These are phyloP conservation scores for Aureobasidium namibiae DNA, from an alignment of 2,329 filamentous ascomycete species.

Conservation along the genomic window DNA sequence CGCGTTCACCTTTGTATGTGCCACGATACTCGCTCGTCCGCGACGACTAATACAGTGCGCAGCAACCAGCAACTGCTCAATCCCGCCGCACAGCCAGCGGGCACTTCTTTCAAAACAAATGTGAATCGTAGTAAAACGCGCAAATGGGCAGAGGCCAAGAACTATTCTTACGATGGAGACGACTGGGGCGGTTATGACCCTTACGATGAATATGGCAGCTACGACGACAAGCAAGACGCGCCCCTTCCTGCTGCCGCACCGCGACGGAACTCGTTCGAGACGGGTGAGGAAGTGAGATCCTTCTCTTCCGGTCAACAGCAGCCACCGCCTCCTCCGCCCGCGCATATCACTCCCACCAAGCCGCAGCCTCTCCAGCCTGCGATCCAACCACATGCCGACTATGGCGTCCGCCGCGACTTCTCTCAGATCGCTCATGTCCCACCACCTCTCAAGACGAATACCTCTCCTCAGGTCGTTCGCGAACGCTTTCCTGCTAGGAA, in stretches of 20 bases:
- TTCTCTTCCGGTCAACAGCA: slow-evolving; percentile 27
- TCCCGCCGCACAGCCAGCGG: slow-evolving; percentile 27
- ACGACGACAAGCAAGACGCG: slow-evolving; percentile 36
- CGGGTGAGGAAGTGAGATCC: slow-evolving; percentile 44
- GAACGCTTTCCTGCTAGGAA: slow-evolving; percentile 40
- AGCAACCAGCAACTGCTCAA: slow-evolving; percentile 25
- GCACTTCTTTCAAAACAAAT: slow-evolving; percentile 67
- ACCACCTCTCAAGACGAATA: slow-evolving; percentile 38
- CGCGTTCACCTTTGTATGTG: slow-evolving; percentile 29
- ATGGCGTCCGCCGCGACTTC: slow-evolving; percentile 36
- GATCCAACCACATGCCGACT: neutral
- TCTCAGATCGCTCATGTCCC: slow-evolving; percentile 44
- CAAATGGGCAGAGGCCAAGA: slow-evolving; percentile 90
- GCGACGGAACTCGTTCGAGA: slow-evolving; percentile 46
- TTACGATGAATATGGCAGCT: slow-evolving; percentile 49
- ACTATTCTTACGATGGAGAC: slow-evolving; percentile 80
- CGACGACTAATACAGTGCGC: slow-evolving; percentile 10
- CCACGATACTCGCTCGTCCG: slow-evolving; percentile 16
- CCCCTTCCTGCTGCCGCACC: slow-evolving; percentile 28
- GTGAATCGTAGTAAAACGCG: slow-evolving; percentile 83
- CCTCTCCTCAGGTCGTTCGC: neutral
- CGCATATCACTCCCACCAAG: slow-evolving; percentile 6
- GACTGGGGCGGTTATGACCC: slow-evolving; percentile 72
- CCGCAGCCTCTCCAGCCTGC: neutral
- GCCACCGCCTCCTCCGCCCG: neutral